Conservation (phyloP, 352 stramenopile species). For the Globisporangium nagaii region DNA sequence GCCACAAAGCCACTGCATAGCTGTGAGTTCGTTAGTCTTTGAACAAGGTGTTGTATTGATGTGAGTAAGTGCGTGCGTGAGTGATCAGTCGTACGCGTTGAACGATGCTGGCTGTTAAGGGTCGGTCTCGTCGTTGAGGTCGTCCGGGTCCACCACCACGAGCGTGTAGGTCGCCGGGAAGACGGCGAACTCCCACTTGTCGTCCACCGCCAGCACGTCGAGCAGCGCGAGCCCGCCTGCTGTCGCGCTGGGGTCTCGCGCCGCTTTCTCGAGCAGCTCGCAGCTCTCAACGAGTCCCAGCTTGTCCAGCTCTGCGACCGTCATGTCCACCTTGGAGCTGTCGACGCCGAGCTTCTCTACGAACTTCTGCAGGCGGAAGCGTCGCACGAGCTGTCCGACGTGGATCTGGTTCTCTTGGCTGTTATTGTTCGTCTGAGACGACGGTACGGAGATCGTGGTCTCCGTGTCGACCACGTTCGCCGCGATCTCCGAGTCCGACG, state of each 20-base stretch:
- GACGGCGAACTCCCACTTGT: constrained; percentile 24
- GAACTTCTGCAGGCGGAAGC: constrained; percentile 55
- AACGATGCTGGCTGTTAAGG: neutral
- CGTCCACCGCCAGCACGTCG: constrained; percentile 23
- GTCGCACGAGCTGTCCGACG: constrained; percentile 30
- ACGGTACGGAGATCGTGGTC: neutral
- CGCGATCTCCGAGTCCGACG: constrained; percentile 60
- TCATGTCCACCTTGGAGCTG: too few relatives aligned
- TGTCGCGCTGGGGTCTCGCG: neutral
- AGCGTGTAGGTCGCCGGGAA: constrained; percentile 26
- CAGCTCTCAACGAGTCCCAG: constrained; percentile 17
- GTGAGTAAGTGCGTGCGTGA: neutral
- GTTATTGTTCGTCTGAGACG: too few relatives aligned
- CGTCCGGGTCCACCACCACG: constrained; percentile 36
- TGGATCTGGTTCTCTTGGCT: constrained; percentile 23
- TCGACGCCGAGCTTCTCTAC: constrained; percentile 32
- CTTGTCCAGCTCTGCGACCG: constrained; percentile 7
- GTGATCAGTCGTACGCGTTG: too few relatives aligned
- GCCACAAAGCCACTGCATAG: too few relatives aligned
- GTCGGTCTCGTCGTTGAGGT: constrained; percentile 6
- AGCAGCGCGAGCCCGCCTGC: too few relatives aligned
- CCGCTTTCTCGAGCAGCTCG: constrained; percentile 25
- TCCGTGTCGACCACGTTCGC: constrained; percentile 39
- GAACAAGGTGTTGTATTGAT: too few relatives aligned
- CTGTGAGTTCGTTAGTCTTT: neutral